Evolutionary conservation across 768 basidiomycete species (phyloP).

Genomic region (Russula lepida): DNA sequence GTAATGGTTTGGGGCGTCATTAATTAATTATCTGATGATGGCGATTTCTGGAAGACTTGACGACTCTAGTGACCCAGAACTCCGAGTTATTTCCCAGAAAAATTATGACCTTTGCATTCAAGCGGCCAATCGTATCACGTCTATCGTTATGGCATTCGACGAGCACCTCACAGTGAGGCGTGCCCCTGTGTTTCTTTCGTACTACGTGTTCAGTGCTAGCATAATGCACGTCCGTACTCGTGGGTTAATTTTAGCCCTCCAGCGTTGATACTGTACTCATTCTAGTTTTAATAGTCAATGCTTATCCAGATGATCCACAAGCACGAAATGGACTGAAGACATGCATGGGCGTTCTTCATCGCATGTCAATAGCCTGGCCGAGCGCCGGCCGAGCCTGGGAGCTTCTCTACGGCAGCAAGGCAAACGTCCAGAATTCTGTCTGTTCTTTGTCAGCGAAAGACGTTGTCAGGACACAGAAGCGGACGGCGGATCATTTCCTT

Average conservation of each 20-base stretch:
- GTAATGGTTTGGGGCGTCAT: constrained; percentile 16
- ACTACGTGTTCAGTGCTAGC: constrained; percentile 72
- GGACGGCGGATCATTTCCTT: constrained; percentile 45
- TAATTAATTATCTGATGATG: neutral
- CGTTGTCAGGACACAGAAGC: constrained; percentile 40
- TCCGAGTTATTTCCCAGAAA: constrained; percentile 46
- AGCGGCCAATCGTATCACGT: constrained; percentile 73
- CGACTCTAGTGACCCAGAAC: constrained; percentile 44
- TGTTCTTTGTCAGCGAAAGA: constrained; percentile 2
- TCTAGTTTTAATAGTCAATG: constrained; percentile 38
- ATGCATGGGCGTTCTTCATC: constrained; percentile 57
- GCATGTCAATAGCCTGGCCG: constrained; percentile 68
- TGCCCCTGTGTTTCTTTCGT: constrained; percentile 63
- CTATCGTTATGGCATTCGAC: constrained; percentile 53
- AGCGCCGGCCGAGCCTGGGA: constrained; percentile 66
- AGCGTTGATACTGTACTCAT: constrained; percentile 1
- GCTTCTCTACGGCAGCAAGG: constrained; percentile 58
- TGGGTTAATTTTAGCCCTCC: constrained; percentile 32
- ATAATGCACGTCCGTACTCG: constrained; percentile 71
- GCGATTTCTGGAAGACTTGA: constrained; percentile 20
- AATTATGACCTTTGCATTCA: constrained; percentile 65
- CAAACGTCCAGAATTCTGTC: constrained; percentile 22
- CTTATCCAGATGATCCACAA: constrained; percentile 61
- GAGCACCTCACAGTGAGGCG: constrained; percentile 54
- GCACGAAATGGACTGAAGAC: constrained; percentile 52